These are phyloP conservation scores for Recurvomyces mirabilis DNA, from an alignment of 495 filamentous ascomycete species.

Conservation along the genomic window DNA sequence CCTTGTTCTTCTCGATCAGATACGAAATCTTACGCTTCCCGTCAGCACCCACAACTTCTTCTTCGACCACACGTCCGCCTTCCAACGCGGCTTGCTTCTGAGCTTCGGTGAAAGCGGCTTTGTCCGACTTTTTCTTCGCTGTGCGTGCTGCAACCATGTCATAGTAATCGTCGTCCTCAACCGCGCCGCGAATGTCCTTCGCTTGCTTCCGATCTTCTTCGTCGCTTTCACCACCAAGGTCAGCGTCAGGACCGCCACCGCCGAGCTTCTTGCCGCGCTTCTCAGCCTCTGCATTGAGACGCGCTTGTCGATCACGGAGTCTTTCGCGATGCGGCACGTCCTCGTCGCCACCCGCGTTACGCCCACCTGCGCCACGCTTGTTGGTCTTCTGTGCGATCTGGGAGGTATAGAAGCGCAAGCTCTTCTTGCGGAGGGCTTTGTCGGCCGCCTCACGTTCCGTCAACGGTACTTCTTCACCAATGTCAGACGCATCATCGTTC, in stretches of 20 bases:
- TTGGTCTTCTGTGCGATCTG: conserved; percentile 88
- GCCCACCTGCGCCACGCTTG: conserved; percentile 68
- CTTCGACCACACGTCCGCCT: conserved; percentile 48
- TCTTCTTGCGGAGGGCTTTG: conserved; percentile 77
- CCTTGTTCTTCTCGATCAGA: conserved; percentile 94
- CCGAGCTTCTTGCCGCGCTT: conserved; percentile 57
- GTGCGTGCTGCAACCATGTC: conserved; percentile 64
- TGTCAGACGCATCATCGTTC: conserved; percentile 33
- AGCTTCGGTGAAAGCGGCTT: conserved; percentile 49
- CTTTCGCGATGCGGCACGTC: conserved; percentile 89
- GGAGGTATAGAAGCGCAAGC: conserved; percentile 88
- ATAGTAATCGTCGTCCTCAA: conserved; percentile 69
- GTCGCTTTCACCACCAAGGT: conserved; percentile 45
- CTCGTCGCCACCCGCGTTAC: conserved; percentile 77
- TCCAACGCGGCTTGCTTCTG: conserved; percentile 42
- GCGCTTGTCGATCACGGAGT: conserved; percentile 66
- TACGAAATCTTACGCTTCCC: conserved; percentile 86
- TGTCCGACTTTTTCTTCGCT: conserved; percentile 60
- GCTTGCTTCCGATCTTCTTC: conserved; percentile 47
- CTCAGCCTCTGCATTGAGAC: conserved; percentile 79
- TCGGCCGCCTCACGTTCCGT: conserved; percentile 58
- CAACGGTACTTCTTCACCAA: conserved; percentile 54
- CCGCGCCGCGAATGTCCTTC: conserved; percentile 34
- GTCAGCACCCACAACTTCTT: conserved; percentile 53
- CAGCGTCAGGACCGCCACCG: conserved; percentile 50